Base-by-base conservation (phyloP, 495 filamentous ascomycete genomes). In the Penicillium flavigenum region DNA sequence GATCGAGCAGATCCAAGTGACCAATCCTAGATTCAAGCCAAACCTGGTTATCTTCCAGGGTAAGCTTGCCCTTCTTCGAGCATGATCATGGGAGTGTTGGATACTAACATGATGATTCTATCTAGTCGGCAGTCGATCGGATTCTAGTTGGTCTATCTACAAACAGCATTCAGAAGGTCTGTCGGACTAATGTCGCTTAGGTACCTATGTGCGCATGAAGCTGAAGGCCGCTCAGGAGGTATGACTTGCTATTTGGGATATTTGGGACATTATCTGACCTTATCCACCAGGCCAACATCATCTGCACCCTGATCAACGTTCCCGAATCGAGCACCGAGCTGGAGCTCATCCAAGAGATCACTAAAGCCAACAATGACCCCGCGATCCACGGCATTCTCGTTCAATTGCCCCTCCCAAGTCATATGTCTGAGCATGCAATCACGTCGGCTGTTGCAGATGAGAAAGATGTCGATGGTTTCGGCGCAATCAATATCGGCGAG, bases 201-300 rank as follows among this genome's bases (percentile, higher is more conserved):
- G 88, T 69, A 98, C 94, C 39, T 98, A 98, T 89, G 92, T 98
- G 72, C 91, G 91, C 76, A 98, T 98, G 94, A 98, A 98, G 77
- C 73, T 97, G 65, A 98, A 96, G 80, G 94, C 94, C 54, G 94
- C 94, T 29, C 82, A 92, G 71, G 93, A 98, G 83, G 90, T 93
- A 77, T 50, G 67, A 63, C 47, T 53, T 34, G 44, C 42, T 36
- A 38, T 29, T 43, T 42, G 48, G 53, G 46, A 46, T 29, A 38
- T 24, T 19, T 22, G 39, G 49, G 31, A 19, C 51, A 57, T 43
- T 27, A 56, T 60, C 58, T 43, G 60, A 64, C 41, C 42, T 22
- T 24, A 54, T 56, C 12, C 9, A 31, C 51, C 55, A 95, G 90
- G 90, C 90, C 65, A 90, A 89, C 68, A 97, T 98, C 66, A 81